Base-by-base conservation (phyloP, 108 stramenopile genomes). In the Cyclotella atomus region DNA sequence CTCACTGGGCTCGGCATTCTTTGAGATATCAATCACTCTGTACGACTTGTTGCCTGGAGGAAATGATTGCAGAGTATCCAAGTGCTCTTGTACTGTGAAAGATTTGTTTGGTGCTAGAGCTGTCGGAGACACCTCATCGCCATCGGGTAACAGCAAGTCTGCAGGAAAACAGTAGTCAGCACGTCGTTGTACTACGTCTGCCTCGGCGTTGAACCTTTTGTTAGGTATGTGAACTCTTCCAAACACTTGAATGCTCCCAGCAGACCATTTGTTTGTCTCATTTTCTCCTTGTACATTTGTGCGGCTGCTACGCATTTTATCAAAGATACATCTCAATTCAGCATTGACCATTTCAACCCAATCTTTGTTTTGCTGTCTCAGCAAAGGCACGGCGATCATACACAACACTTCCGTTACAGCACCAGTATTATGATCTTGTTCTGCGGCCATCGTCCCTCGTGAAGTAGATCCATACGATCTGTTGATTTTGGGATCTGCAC, bases 121-220 rank as follows among this genome's bases (percentile, higher is more conserved):
- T 49, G 38, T 28, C 16, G 9, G 24, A 29, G 44, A 46, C 1
- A n/a, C 33, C 12, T 35, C 72, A 38, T 8, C 28, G 5, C 17
- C 19, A 27, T 73, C 66, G 33, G 56, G 56, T 14, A 34, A 74
- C 10, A 94, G 71, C 27, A 94, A 77, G 55, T 90, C 89, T 3
- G 86, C 70, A 0, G 93, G 93, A 17, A 94, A 49, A 19, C 91
- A 68, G 43, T 91, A 94, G 68, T 94, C 91, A 5, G 89, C 71
- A 6, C 93, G 80, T 23, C 93, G 83, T 73, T 85, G 83, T 2
- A 79, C 74, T 36, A 87, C 61, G 73, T 94, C 93, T 57, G 70
- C 85, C 77, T 94, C 93, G 23, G 93, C 86, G 72, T 90, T 94
- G 66, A 94, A 94, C 50, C 71, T 77, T 20, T 81, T 84, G 25